Evolutionary conservation across 106 monocot species (phyloP).

Genomic region (Acorus gramineus): DNA sequence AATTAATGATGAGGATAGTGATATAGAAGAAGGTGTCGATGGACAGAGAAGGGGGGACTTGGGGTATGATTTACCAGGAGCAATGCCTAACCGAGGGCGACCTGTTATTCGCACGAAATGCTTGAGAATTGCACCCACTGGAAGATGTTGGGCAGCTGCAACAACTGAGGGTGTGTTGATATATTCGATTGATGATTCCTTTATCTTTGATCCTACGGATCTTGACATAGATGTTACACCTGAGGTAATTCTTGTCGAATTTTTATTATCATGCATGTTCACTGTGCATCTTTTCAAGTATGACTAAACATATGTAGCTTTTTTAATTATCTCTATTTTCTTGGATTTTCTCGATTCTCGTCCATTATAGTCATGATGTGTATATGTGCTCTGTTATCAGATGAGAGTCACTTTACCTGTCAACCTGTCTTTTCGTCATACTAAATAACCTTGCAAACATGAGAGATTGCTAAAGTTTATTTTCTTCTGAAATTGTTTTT

Average conservation of each 20-base stretch:
- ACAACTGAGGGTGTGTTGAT: slow-evolving; percentile 93
- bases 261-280: slow-evolving; percentile 1
- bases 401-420: no score
- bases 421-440: no score
- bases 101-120: slow-evolving; percentile 77
- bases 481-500: no score
- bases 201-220: slow-evolving; percentile 96
- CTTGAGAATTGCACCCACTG: slow-evolving; percentile 86
- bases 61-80: slow-evolving; percentile 68
- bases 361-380: no score
- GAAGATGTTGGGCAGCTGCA: slow-evolving; percentile 94
- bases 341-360: no score
- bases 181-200: slow-evolving; percentile 83
- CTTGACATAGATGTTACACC: slow-evolving; percentile 92
- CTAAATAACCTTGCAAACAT: no score
- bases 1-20: slow-evolving; percentile 83
- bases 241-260: slow-evolving; percentile 48
- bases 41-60: slow-evolving; percentile 42
- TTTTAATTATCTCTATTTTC: background rate
- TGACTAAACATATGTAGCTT: background rate
- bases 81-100: slow-evolving; percentile 58
- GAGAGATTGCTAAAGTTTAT: no score
- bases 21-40: slow-evolving; percentile 72
- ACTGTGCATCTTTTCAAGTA: no score
- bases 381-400: no score